Percentiles rank a stretch among this genome's conserved stretches.
phyloP scores from a whole-genome alignment of 1,139 yeast species.

The Blastobotrys persicus region DNA sequence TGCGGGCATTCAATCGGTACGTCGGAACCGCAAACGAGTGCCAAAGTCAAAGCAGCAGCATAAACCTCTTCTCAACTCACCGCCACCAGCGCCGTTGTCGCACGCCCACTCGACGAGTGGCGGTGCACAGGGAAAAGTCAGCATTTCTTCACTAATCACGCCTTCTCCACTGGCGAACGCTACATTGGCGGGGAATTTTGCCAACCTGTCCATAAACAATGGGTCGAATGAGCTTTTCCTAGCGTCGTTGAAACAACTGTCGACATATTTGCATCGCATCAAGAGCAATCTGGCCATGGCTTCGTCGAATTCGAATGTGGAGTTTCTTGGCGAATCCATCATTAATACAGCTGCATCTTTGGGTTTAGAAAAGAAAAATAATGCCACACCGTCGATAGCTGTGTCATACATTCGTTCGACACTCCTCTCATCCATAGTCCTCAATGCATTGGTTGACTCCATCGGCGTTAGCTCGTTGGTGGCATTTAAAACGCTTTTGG shows the following conservation, averaged over 20 bases:
- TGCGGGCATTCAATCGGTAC: slow-evolving; percentile 83
- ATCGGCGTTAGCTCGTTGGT: slow-evolving; percentile 45
- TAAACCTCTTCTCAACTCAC: not conserved
- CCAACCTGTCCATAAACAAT: not conserved
- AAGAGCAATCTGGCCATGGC: not conserved
- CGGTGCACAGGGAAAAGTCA: slow-evolving; percentile 5
- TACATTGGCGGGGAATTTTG: slow-evolving; percentile 1
- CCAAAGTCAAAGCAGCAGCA: slow-evolving; percentile 26
- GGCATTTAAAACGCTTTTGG: slow-evolving; percentile 58
- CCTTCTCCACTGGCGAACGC: slow-evolving; percentile 2
- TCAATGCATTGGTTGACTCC: slow-evolving; percentile 31
- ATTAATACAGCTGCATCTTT: slow-evolving; percentile 56
- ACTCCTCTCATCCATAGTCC: slow-evolving; percentile 19
- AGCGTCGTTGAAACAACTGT: slow-evolving; percentile 15
- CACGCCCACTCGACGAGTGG: not conserved
- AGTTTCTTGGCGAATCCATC: slow-evolving; percentile 56
- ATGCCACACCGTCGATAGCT: not conserved
- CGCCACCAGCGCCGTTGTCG: not conserved
- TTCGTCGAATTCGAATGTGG: slow-evolving; percentile 38
- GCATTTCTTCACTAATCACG: slow-evolving; percentile 5
- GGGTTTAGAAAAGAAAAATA: slow-evolving; percentile 46
- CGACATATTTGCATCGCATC: slow-evolving; percentile 12
- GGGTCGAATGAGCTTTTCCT: slow-evolving; percentile 12
- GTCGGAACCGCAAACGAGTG: slow-evolving; percentile 63
- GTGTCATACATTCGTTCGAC: slow-evolving; percentile 18